phyloP scores from a whole-genome alignment of 1,284 basidiomycete species.

The Fomitopsis schrenkii region DNA sequence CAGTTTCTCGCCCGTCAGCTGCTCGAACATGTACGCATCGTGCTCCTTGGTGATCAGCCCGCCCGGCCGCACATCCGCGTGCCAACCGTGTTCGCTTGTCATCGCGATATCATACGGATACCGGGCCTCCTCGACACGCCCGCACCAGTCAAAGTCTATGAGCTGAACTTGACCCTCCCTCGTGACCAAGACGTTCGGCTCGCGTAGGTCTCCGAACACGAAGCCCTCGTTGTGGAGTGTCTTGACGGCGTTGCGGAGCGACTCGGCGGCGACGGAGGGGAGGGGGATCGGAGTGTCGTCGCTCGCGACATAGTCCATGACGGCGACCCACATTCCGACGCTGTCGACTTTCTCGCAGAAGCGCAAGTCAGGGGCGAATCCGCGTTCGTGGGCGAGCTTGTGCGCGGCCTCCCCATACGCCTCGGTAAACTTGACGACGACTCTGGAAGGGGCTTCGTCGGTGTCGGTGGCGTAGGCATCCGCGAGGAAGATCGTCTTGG shows the following conservation, averaged over 20 bases:
- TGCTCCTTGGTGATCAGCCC: slow-evolving; percentile 7
- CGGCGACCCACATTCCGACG: slow-evolving; percentile 15
- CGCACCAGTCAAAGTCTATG: slow-evolving; percentile 24
- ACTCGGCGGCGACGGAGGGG: neutral
- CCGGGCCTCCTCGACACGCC: slow-evolving; percentile 9
- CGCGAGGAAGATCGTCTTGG: neutral
- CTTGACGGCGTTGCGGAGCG: slow-evolving; percentile 9
- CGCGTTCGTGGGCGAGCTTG: slow-evolving; percentile 4
- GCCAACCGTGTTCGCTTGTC: neutral
- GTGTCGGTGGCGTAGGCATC: neutral
- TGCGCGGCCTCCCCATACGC: slow-evolving; percentile 10
- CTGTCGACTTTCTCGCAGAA: slow-evolving; percentile 7
- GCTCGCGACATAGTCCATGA: slow-evolving; percentile 18
- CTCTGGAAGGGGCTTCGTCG: neutral
- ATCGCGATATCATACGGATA: slow-evolving; percentile 7
- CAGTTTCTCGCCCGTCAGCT: neutral
- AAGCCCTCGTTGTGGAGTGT: slow-evolving; percentile 14
- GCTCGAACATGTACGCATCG: slow-evolving; percentile 1
- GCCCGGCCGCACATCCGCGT: slow-evolving; percentile 1
- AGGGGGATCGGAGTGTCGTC: neutral
- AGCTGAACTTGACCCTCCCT: slow-evolving; percentile 10
- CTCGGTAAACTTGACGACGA: slow-evolving; percentile 15
- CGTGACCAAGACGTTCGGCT: slow-evolving; percentile 15
- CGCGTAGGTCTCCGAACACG: slow-evolving; percentile 22
- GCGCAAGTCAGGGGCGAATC: slow-evolving; percentile 9